A percentile compares a stretch with the other conserved stretches of the same genome.
These are phyloP conservation scores for Peribolospora kevripleyi DNA, from an alignment of 768 basidiomycete species.

Conservation along the genomic window DNA sequence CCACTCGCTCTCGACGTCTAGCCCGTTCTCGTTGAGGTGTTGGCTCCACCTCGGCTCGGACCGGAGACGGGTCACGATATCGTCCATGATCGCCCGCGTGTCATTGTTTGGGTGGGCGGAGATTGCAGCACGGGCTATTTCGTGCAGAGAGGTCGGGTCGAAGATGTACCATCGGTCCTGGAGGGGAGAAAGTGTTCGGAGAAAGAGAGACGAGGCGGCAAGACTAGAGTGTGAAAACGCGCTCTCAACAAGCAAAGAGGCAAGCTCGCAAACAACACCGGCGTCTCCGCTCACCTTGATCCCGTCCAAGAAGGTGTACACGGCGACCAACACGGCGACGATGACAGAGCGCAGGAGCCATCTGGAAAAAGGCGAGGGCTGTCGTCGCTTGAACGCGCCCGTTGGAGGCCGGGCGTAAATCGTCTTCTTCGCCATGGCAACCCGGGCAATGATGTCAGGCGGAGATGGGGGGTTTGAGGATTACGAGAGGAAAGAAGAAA, in stretches of 20 bases:
- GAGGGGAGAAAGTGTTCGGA: background rate
- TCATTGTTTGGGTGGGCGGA: slow-evolving; percentile 33
- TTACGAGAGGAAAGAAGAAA: too few species aligned
- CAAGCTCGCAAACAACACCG: background rate
- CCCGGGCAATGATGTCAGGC: too few species aligned
- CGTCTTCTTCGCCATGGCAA: too few species aligned
- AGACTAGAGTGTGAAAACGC: background rate
- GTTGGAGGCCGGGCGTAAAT: too few species aligned
- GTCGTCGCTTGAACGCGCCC: too few species aligned
- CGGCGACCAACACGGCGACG: slow-evolving; percentile 1
- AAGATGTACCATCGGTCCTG: slow-evolving; percentile 76
- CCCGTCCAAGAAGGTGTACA: slow-evolving; percentile 6
- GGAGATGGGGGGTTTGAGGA: too few species aligned
- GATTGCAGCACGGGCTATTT: slow-evolving; percentile 51
- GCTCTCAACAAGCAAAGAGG: background rate
- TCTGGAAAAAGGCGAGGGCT: too few species aligned
- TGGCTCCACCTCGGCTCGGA: too few species aligned
- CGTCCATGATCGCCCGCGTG: slow-evolving; percentile 45
- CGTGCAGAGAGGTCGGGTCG: slow-evolving; percentile 43
- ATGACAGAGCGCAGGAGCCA: background rate
- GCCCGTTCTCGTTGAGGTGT: background rate
- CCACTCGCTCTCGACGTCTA: slow-evolving; percentile 41
- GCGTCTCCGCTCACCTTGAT: slow-evolving; percentile 9
- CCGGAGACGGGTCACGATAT: slow-evolving; percentile 31
- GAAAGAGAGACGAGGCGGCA: background rate